Percentiles rank a stretch among this genome's conserved stretches.
phyloP scores from a whole-genome alignment of 805 yeast genomes.

The Cyberlindnera japonica region DNA sequence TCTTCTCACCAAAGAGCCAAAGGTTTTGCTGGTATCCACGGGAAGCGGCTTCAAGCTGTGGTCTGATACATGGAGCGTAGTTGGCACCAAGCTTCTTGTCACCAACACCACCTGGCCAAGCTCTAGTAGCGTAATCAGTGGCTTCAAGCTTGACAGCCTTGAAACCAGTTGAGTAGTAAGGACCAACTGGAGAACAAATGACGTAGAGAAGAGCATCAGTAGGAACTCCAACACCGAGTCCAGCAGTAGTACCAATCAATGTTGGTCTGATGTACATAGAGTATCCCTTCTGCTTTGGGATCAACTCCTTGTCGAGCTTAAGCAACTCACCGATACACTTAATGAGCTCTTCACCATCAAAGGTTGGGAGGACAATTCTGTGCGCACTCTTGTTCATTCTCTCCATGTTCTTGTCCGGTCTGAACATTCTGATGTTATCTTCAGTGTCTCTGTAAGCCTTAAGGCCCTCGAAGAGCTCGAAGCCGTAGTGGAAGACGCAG shows the following conservation, averaged over 20 bases:
- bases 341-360: slow-evolving; percentile 73
- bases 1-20: slow-evolving; percentile 93
- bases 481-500: slow-evolving; percentile 90
- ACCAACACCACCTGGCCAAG: slow-evolving; percentile 99
- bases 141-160: slow-evolving; percentile 94
- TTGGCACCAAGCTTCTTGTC: slow-evolving; percentile 95
- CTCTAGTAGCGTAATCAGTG: slow-evolving; percentile 93
- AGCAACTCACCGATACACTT: slow-evolving; percentile 75
- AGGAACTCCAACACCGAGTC: slow-evolving; percentile 85
- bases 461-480: slow-evolving; percentile 93
- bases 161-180: slow-evolving; percentile 92
- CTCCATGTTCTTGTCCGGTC: slow-evolving; percentile 88
- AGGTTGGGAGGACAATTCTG: slow-evolving; percentile 84
- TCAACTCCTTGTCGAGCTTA: slow-evolving; percentile 67
- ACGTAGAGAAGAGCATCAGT: slow-evolving; percentile 77
- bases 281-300: slow-evolving; percentile 85
- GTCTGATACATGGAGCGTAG: slow-evolving; percentile 92
- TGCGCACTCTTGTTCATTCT: slow-evolving; percentile 88
- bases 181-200: slow-evolving; percentile 95
- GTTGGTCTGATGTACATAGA: slow-evolving; percentile 94
- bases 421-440: slow-evolving; percentile 74
- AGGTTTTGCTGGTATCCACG: slow-evolving; percentile 95
- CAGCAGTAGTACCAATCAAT: slow-evolving; percentile 86
- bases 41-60: slow-evolving; percentile 84
- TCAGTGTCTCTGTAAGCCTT: slow-evolving; percentile 76